Percentiles rank a stretch among this genome's conserved stretches.
Evolutionary conservation across 345 rosid species (phyloP).

Genomic region (Hibiscus trionum): DNA sequence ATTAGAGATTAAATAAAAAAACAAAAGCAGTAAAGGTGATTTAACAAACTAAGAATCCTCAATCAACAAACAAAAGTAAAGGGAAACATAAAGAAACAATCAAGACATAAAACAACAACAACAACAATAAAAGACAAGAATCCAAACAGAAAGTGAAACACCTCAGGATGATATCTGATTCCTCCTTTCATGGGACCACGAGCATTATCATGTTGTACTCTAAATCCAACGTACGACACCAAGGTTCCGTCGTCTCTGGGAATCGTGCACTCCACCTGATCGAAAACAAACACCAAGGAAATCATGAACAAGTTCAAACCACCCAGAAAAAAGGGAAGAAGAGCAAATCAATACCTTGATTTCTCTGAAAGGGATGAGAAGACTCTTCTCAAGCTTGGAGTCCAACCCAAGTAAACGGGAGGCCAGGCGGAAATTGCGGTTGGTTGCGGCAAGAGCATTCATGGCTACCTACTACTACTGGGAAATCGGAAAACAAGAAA

Average conservation of each 20-base stretch:
- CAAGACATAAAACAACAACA: background rate
- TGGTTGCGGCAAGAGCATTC: conserved; percentile 94
- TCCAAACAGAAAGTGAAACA: conserved; percentile 2
- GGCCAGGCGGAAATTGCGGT: conserved; percentile 86
- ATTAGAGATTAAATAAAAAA: background rate
- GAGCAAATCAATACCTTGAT: conserved; percentile 48
- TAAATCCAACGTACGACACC: conserved; percentile 77
- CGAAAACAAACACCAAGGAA: background rate
- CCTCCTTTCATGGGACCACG: conserved; percentile 99
- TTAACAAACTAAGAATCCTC: background rate
- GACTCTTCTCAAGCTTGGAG: conserved; percentile 80
- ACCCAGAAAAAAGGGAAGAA: background rate
- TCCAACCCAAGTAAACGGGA: conserved; percentile 84
- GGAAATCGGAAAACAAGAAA: background rate
- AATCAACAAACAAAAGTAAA: background rate
- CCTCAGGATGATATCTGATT: conserved; percentile 99
- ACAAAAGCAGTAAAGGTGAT: background rate
- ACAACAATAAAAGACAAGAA: background rate
- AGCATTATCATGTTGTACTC: conserved; percentile 96
- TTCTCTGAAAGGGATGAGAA: conserved; percentile 90
- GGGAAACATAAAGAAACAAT: background rate
- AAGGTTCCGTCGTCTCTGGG: conserved; percentile 94
- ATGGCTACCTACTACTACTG: conserved; percentile 23
- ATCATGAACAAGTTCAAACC: background rate
- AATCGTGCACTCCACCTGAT: conserved; percentile 93